These are phyloP conservation scores for Gentiana macrophylla DNA, from an alignment of 257 asterid species.

Conservation along the genomic window DNA sequence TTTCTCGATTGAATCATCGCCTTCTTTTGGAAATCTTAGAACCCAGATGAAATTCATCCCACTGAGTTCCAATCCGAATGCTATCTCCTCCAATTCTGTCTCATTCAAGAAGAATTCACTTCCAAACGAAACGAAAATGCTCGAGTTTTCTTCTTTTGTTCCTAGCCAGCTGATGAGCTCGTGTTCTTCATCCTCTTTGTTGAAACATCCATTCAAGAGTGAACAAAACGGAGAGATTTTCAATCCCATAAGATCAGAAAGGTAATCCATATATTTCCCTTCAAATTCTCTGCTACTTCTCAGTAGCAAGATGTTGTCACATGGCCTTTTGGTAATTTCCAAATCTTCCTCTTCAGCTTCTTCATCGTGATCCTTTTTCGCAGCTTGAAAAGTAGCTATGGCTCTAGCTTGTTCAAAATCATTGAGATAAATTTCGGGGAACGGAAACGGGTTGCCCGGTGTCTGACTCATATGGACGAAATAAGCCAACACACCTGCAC, in stretches of 20 bases:
- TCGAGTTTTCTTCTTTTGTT: slow-evolving; percentile 19
- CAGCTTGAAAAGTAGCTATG: background rate
- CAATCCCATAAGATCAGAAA: background rate
- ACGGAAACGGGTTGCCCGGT: slow-evolving; percentile 19
- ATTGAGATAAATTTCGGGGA: slow-evolving; percentile 15
- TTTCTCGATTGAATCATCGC: slow-evolving; percentile 13
- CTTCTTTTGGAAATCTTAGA: slow-evolving; percentile 27
- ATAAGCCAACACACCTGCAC: slow-evolving; percentile 23
- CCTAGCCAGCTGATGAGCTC: slow-evolving; percentile 40
- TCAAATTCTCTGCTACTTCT: slow-evolving; percentile 34
- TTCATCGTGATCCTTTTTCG: background rate
- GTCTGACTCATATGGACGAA: slow-evolving; percentile 5
- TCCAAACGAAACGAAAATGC: slow-evolving; percentile 47
- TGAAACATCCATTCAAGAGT: slow-evolving; percentile 3
- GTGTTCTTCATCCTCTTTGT: background rate
- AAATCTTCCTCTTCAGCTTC: slow-evolving; percentile 19
- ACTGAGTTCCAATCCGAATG: slow-evolving; percentile 40
- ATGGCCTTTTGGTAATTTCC: background rate
- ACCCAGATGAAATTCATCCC: slow-evolving; percentile 46
- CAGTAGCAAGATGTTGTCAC: slow-evolving; percentile 10
- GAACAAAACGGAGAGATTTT: slow-evolving; percentile 27
- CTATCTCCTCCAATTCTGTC: slow-evolving; percentile 39
- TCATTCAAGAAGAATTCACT: slow-evolving; percentile 35
- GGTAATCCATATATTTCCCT: slow-evolving; percentile 35
- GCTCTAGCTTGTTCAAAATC: slow-evolving; percentile 17